phyloP scores from a whole-genome alignment of 345 rosid species.

The Mercurialis annua region DNA sequence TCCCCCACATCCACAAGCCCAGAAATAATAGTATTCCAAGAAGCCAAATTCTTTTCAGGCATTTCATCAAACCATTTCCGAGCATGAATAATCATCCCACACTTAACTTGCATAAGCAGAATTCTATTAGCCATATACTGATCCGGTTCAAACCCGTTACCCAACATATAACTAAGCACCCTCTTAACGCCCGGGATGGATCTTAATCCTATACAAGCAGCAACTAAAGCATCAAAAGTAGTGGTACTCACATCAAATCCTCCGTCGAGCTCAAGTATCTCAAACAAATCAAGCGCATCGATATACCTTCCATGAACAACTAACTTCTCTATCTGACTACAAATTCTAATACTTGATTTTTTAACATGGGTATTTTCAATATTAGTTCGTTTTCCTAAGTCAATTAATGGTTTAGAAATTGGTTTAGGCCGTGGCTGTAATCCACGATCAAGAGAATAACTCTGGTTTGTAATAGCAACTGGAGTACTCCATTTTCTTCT shows the following conservation, averaged over 20 bases:
- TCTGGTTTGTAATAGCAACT: conserved; percentile 37
- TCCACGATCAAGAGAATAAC: conserved; percentile 46
- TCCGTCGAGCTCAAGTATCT: conserved; percentile 59
- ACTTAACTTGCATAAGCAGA: conserved; percentile 63
- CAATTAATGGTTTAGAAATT: conserved; percentile 33
- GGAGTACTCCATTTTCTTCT: conserved; percentile 43
- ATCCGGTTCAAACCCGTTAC: conserved; percentile 52
- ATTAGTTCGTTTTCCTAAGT: conserved; percentile 20
- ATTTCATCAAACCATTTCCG: conserved; percentile 67
- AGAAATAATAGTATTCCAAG: conserved; percentile 58
- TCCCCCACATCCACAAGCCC: conserved; percentile 64
- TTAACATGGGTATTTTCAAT: conserved; percentile 28
- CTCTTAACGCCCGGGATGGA: conserved; percentile 69
- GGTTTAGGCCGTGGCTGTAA: conserved; percentile 56
- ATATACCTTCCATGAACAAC: conserved; percentile 47
- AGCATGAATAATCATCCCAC: conserved; percentile 74
- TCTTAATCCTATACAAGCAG: conserved; percentile 69
- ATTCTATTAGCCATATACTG: conserved; percentile 64
- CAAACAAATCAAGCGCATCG: conserved; percentile 86
- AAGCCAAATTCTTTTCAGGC: conserved; percentile 59
- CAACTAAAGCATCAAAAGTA: conserved; percentile 71
- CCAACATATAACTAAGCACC: conserved; percentile 49
- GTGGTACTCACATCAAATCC: conserved; percentile 41
- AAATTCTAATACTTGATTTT: conserved; percentile 44
- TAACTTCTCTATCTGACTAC: conserved; percentile 76